Base-by-base conservation (phyloP, 139 green algal genomes). In the Pleodorina starrii region DNA sequence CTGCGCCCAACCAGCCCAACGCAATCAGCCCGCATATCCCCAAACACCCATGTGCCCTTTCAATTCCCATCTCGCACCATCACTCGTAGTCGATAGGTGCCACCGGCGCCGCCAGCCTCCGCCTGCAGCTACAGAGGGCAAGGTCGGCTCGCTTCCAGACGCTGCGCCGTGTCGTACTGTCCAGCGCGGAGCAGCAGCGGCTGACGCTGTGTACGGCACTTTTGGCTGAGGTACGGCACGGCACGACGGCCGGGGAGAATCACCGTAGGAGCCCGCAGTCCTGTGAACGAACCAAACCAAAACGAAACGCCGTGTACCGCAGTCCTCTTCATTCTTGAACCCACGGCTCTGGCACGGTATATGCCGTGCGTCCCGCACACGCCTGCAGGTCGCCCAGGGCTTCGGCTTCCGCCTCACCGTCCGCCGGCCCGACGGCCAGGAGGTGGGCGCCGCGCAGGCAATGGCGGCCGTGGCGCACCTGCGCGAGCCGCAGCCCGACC, bases 381-480 rank as follows among this genome's bases (percentile, higher is more conserved):
- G n/a, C n/a, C 16, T 77, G n/a, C 63, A 88, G 82, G 66, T 88
- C 2, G 82, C 82, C 0, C 63, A 79, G 19, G 82, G 82, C 19
- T 88, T 88, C 42, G 82, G 82, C 32, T 88, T 88, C 44, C 63
- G 82, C 2, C 38, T 80, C 19, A 80, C 82, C 2, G 44, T 88
- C 5, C 63, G 35, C 14, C 66, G 36, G n/a, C 82, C 82, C 0
- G 66, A 68, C 66, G 82, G 82, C 19, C 32, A 51, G 16, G 82
- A 69, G 43, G 32, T 88, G 21, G 43, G 63, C 63, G 66, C 82
- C 2, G 63, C 44, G 44, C 66, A 79, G 66, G 82, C 82, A 1
- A 79, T 88, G n/a, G 43, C 29, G 14, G 81, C 81, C 11, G 60
- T 50, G 4, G 36, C 59, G 9, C 36, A 50, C 9, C 54, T 86